Base-by-base conservation (phyloP, 1,284 basidiomycete genomes). In the Nidula niveotomentosa region DNA sequence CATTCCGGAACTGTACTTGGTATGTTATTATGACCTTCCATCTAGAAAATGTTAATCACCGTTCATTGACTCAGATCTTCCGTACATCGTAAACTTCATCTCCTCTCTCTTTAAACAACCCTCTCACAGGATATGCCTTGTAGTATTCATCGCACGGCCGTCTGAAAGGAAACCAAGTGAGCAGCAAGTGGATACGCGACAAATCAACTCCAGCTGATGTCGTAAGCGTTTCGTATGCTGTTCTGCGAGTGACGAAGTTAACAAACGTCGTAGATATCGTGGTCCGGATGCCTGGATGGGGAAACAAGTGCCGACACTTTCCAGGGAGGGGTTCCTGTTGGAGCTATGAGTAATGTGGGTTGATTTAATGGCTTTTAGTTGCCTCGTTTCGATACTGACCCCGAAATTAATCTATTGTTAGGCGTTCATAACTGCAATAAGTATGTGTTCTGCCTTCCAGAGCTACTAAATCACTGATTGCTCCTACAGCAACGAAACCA, bases 281-380 rank as follows among this genome's bases (percentile, higher is more conserved):
- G 85, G 72, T 84, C 86, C 18, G 91, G 88, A 6, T 94, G 92
- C 69, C 84, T 87, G 63, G 92, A 94, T 65, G 83, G 81, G 43
- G 87, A 93, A 69, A 93, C 86, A 1, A 89, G 81, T 59, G 78
- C 79, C 0, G 83, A 85, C 59, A 83, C 81, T 2, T 77, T 79
- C 49, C 65, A 72, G 8, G 73, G 72, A 33, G 80, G 79, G 10
- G 69, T 76, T 5, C 78, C 83, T 0, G 80, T 84, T 8, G 92
- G 92, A 2, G 90, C 90, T 3, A 92, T 91, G 87, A 84, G 83
- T 63, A 75, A 83, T 67, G 84, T 85, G 62, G 57, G 77, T 65
- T 30, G 30, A 30, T 30, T 30, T 30, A 30, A 30, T 5, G 15
- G n/a, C 10, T 18, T 30, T 41, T 37, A 36, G 52, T 41, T 30